phyloP scores from a whole-genome alignment of 2,329 filamentous ascomycete species.

The Clarireedia paspali region DNA sequence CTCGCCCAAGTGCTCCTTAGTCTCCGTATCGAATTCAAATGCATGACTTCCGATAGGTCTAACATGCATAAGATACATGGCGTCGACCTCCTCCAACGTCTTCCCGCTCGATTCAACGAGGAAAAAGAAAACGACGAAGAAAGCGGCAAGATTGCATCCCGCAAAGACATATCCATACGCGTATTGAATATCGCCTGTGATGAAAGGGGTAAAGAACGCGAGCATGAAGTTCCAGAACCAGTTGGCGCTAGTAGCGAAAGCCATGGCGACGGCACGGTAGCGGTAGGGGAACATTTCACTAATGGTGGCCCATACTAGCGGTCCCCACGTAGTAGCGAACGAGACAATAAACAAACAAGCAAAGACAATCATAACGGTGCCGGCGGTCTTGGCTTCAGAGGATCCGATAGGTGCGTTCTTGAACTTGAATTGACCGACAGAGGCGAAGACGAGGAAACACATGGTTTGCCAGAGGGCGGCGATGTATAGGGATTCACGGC shows the following conservation, averaged over 20 bases:
- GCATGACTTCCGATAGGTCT: constrained; percentile 30
- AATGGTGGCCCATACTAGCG: constrained; percentile 61
- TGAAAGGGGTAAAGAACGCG: constrained; percentile 75
- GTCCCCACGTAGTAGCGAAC: constrained; percentile 64
- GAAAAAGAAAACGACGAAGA: constrained; percentile 67
- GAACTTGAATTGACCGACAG: constrained; percentile 43
- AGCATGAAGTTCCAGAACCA: constrained; percentile 69
- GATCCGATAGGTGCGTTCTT: constrained; percentile 35
- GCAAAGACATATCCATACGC: constrained; percentile 69
- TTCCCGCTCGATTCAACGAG: constrained; percentile 54
- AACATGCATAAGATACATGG: constrained; percentile 22
- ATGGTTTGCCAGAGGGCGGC: constrained; percentile 64
- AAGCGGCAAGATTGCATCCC: constrained; percentile 57
- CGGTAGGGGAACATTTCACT: constrained; percentile 60
- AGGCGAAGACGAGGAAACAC: constrained; percentile 53
- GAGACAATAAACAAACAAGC: constrained; percentile 68
- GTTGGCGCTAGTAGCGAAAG: constrained; percentile 52
- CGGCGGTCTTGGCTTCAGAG: constrained; percentile 39
- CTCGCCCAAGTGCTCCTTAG: background rate
- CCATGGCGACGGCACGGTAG: constrained; percentile 54
- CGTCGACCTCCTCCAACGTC: constrained; percentile 23
- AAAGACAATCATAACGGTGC: constrained; percentile 63
- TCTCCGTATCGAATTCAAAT: background rate
- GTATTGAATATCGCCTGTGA: constrained; percentile 63
- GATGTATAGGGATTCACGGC: constrained; percentile 58